Evolutionary conservation across 2,329 filamentous ascomycete genomes (phyloP).

Genomic region (Didymellaceae sp.): DNA sequence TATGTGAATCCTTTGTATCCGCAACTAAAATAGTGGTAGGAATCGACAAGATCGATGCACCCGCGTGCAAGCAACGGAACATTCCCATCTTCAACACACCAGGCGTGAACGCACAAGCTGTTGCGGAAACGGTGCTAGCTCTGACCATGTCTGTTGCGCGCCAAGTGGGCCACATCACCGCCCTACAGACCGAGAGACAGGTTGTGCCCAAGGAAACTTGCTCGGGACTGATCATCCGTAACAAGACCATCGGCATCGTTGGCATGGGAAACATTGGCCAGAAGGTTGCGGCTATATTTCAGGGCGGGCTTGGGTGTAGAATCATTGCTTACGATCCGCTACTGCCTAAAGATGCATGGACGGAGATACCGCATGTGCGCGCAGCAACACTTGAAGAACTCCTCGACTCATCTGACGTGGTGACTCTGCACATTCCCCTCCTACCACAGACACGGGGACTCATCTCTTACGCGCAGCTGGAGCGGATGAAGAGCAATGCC

Average conservation of each 20-base stretch:
- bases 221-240: slow-evolving; percentile 48
- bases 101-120: slow-evolving; percentile 53
- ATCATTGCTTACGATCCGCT: slow-evolving; percentile 38
- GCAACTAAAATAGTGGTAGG: slow-evolving; percentile 32
- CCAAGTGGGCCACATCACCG: slow-evolving; percentile 30
- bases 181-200: slow-evolving; percentile 42
- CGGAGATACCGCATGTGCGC: slow-evolving; percentile 24
- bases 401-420: slow-evolving; percentile 22
- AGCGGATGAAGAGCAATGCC: slow-evolving; percentile 50
- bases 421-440: slow-evolving; percentile 33
- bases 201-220: slow-evolving; percentile 52
- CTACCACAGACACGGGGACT: slow-evolving; percentile 32
- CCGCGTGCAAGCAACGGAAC: slow-evolving; percentile 47
- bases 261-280: slow-evolving; percentile 52
- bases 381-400: slow-evolving; percentile 27
- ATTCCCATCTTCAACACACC: slow-evolving; percentile 59
- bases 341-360: slow-evolving; percentile 52
- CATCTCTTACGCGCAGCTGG: slow-evolving; percentile 48
- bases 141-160: slow-evolving; percentile 45
- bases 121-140: slow-evolving; percentile 50
- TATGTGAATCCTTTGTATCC: too few relatives aligned
- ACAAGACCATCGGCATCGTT: slow-evolving; percentile 56
- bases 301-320: slow-evolving; percentile 7
- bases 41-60: slow-evolving; percentile 53
- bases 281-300: slow-evolving; percentile 24